Evolutionary conservation across 495 filamentous ascomycete genomes (phyloP).

Genomic region (Halenospora varia): DNA sequence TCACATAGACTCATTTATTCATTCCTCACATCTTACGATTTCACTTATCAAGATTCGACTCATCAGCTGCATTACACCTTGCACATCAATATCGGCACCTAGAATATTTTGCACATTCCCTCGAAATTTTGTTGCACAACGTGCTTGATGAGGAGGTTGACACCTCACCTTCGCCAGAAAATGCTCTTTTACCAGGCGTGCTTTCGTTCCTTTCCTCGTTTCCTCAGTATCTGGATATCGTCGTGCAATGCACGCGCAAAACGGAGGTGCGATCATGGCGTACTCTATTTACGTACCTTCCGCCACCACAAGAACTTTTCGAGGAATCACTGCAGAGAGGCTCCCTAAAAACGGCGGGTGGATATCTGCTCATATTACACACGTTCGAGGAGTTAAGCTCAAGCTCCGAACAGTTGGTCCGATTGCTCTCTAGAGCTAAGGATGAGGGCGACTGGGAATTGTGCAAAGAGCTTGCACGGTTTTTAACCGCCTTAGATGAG

Average conservation of each 20-base stretch:
- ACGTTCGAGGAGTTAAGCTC: conserved; percentile 83
- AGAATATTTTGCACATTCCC: conserved; percentile 85
- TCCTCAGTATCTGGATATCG: conserved; percentile 84
- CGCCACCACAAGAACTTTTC: conserved; percentile 84
- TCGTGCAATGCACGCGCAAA: conserved; percentile 96
- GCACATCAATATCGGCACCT: conserved; percentile 80
- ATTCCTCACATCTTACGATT: conserved; percentile 80
- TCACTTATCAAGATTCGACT: conserved; percentile 66
- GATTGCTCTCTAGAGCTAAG: conserved; percentile 77
- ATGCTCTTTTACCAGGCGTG: conserved; percentile 79
- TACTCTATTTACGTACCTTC: conserved; percentile 85
- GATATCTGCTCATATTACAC: conserved; percentile 93
- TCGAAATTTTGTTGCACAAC: conserved; percentile 90
- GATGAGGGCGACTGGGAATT: conserved; percentile 91
- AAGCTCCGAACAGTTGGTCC: conserved; percentile 74
- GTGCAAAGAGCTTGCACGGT: conserved; percentile 90
- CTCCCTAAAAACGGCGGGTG: conserved; percentile 91
- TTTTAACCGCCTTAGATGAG: conserved; percentile 87
- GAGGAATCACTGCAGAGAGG: conserved; percentile 82
- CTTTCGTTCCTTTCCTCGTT: conserved; percentile 89
- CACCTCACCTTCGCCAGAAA: conserved; percentile 56
- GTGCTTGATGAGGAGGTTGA: conserved; percentile 96
- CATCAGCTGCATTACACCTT: conserved; percentile 67
- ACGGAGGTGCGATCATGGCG: conserved; percentile 95
- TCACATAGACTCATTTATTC: conserved; percentile 74